Base-by-base conservation (phyloP, 495 filamentous ascomycete species). In the Talaromyces trachyspermus region DNA sequence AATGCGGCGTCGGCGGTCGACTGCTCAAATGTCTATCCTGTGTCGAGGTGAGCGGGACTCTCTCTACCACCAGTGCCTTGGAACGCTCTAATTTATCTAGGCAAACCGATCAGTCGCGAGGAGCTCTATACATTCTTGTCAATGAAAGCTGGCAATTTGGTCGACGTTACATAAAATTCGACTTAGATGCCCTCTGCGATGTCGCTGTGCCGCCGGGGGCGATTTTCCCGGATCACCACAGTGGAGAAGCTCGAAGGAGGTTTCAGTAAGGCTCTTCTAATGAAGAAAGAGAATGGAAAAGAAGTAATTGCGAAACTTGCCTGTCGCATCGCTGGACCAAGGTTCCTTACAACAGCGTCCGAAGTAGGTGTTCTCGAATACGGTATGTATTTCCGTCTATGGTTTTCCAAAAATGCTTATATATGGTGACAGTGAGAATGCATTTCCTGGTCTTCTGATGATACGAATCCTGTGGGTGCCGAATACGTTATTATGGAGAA, bases 401-500 rank as follows among this genome's bases (percentile, higher is more conserved):
- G n/a, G n/a, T n/a, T n/a, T n/a, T n/a, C n/a, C n/a, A n/a, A n/a
- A n/a, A n/a, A n/a, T n/a, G n/a, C n/a, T n/a, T n/a, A n/a, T n/a
- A n/a, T n/a, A n/a, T n/a, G n/a, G n/a, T n/a, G n/a, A n/a, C n/a
- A n/a, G n/a, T n/a, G n/a, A n/a, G n/a, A n/a, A n/a, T n/a, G 64
- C 17, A 46, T 64, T 41, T 53, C 57, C 2, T 69, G 60, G 63
- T 62, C 49, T 11, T 51, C 59, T 17, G 41, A 66, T 37, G 20
- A 29, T 2, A 41, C 56, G 12, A 69, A 64, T 49, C 52, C 62
- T 20, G 55, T 62, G 1, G 58, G 58, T 8, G 52, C 56, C 11
- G 62, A 69, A 36, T 66, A 66, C 39, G 66, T 68, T 11, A 55
- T 69, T 19, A 69, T 69, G 60, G 66, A 65, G 39, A 66, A 65